Percentiles rank a stretch among this genome's conserved stretches.
Evolutionary conservation across 2,329 filamentous ascomycete genomes (phyloP).

Genomic region (Xylariales sp.): DNA sequence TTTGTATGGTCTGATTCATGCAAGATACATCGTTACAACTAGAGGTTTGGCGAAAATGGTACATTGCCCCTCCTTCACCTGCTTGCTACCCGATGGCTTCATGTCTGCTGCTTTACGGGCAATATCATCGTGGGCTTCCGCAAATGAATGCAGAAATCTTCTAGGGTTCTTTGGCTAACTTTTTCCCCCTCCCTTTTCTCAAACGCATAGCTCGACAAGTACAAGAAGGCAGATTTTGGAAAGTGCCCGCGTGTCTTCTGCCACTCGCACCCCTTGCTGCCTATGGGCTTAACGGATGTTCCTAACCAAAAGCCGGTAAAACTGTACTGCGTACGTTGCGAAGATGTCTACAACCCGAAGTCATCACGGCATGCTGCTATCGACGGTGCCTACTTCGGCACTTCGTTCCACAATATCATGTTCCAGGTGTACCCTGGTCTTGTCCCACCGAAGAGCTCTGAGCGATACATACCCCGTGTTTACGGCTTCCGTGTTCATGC

Average conservation of each 20-base stretch:
- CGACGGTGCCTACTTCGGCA: constrained; percentile 96
- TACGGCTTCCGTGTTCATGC: constrained; percentile 97
- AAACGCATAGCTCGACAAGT: constrained; percentile 87
- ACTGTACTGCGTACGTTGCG: constrained; percentile 94
- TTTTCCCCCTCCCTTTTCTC: no score
- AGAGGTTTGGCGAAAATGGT: constrained; percentile 96
- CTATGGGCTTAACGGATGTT: constrained; percentile 89
- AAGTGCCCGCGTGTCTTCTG: constrained; percentile 97
- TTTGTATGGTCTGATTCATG: constrained; percentile 93
- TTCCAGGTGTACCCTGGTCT: constrained; percentile 96
- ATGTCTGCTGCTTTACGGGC: no score
- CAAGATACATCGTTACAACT: constrained; percentile 94
- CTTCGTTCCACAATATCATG: constrained; percentile 97
- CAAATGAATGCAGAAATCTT: no score
- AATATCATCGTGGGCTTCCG: no score
- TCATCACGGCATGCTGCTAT: constrained; percentile 89
- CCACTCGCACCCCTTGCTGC: constrained; percentile 85
- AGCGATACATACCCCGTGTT: constrained; percentile 83
- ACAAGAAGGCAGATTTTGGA: constrained; percentile 96
- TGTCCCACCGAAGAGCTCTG: constrained; percentile 77
- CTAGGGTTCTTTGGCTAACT: no score
- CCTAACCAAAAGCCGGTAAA: constrained; percentile 88
- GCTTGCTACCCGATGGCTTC: no score
- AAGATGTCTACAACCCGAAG: constrained; percentile 98
- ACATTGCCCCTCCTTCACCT: constrained; percentile 26